Evolutionary conservation across 495 filamentous ascomycete species (phyloP).

Genomic region (Venustampulla echinocandica): DNA sequence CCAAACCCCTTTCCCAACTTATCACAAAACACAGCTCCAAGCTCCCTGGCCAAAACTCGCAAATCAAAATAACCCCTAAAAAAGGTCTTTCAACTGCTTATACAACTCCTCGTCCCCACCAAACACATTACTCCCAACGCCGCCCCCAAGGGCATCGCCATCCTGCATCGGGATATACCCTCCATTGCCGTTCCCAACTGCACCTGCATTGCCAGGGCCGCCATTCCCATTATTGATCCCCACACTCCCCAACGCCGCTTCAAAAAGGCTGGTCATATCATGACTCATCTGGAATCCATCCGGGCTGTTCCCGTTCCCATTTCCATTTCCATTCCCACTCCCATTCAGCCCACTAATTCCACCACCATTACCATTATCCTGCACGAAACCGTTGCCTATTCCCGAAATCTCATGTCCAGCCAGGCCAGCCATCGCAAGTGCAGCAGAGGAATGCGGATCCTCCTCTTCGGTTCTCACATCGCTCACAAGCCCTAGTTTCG

Average conservation of each 20-base stretch:
- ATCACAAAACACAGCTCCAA: too few species aligned
- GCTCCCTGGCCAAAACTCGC: too few species aligned
- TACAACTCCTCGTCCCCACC: conserved; percentile 58
- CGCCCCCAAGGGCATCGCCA: conserved; percentile 25
- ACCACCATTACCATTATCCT: conserved; percentile 40
- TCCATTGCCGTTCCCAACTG: conserved; percentile 19
- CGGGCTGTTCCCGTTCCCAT: conserved; percentile 50
- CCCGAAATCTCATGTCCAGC: conserved; percentile 61
- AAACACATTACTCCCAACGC: conserved; percentile 30
- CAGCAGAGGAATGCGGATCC: conserved; percentile 57
- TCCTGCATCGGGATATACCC: conserved; percentile 36
- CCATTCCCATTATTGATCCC: conserved; percentile 36
- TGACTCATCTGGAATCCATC: conserved; percentile 54
- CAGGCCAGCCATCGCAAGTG: conserved; percentile 65
- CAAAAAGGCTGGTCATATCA: conserved; percentile 60
- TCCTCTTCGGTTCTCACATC: conserved; percentile 33
- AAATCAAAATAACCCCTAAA: too few species aligned
- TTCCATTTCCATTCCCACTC: conserved; percentile 26
- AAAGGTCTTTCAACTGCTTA: conserved; percentile 55
- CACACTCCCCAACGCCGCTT: conserved; percentile 54
- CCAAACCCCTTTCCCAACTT: not conserved
- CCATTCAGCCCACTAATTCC: conserved; percentile 57
- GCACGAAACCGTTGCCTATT: conserved; percentile 26
- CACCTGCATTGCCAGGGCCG: conserved; percentile 1
- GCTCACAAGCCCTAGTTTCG: conserved; percentile 60